Percentiles rank a stretch among this genome's conserved stretches.
These are phyloP conservation scores for Colletotrichum phormii DNA, from an alignment of 2,329 filamentous ascomycete genomes.

Conservation along the genomic window DNA sequence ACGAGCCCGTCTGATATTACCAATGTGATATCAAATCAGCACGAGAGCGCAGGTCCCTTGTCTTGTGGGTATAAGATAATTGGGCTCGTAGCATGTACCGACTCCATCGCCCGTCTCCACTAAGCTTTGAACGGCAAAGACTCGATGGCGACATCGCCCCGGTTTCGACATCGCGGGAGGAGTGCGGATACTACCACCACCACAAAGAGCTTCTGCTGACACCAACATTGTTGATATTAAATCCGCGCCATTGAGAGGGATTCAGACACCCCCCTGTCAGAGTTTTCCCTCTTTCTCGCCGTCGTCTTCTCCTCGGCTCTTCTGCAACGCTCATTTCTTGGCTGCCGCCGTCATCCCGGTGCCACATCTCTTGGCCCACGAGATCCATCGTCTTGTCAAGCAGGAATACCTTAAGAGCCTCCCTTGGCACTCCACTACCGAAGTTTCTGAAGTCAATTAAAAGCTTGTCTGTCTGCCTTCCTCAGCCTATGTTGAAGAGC, in stretches of 20 bases:
- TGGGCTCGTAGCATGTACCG: constrained; percentile 22
- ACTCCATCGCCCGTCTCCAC: constrained; percentile 26
- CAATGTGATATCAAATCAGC: constrained; percentile 19
- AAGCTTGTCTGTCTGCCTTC: constrained; percentile 14
- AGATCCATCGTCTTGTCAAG: constrained; percentile 33
- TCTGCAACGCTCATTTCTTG: constrained; percentile 31
- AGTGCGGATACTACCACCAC: constrained; percentile 27
- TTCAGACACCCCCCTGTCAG: constrained; percentile 26
- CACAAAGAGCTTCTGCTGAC: constrained; percentile 20
- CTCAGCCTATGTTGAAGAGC: constrained; percentile 1
- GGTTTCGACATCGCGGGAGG: constrained; percentile 34
- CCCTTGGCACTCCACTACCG: constrained; percentile 34
- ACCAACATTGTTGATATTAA: constrained; percentile 12
- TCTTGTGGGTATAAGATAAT: constrained; percentile 25
- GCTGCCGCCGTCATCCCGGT: constrained; percentile 31
- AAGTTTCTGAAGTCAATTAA: constrained; percentile 33
- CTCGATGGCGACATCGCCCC: constrained; percentile 44
- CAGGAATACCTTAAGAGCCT: constrained; percentile 28
- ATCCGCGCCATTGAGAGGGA: constrained; percentile 9
- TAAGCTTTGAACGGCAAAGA: constrained; percentile 38
- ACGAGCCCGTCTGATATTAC: neutral
- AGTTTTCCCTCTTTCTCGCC: constrained; percentile 12
- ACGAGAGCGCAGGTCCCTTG: neutral
- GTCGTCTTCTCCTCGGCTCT: constrained; percentile 30
- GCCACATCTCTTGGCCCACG: constrained; percentile 37